Conservation (phyloP, 1,284 basidiomycete species). For the Moesziomyces globuligerus region DNA sequence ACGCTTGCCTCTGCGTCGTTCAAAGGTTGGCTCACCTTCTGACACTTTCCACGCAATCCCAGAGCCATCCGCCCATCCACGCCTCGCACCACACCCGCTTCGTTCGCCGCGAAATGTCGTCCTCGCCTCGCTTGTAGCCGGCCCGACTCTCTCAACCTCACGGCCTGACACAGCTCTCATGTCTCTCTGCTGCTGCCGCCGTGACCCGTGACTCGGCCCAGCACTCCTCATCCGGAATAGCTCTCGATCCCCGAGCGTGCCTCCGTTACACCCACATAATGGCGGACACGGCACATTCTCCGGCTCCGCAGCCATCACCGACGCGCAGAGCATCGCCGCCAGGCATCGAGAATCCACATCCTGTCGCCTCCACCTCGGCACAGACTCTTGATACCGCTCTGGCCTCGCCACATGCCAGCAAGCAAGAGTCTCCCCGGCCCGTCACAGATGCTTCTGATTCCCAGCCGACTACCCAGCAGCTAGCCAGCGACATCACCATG, state of each 20-base stretch:
- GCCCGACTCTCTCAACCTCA: no score
- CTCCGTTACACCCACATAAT: background rate
- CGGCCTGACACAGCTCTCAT: conserved; percentile 4
- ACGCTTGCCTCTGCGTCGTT: no score
- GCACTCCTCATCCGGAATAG: background rate
- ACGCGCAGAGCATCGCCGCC: conserved; percentile 31
- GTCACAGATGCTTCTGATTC: background rate
- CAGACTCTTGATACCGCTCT: conserved; percentile 38
- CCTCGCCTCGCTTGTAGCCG: no score
- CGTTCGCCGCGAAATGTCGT: no score
- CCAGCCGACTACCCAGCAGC: background rate
- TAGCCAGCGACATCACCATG: no score
- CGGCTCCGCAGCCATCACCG: conserved; percentile 17
- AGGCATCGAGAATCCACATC: conserved; percentile 43
- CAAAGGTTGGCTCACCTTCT: no score
- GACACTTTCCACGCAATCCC: no score
- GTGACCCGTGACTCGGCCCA: conserved; percentile 13
- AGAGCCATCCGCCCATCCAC: no score
- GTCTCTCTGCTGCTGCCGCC: conserved; percentile 6
- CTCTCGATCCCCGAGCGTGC: conserved; percentile 3
- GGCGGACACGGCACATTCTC: conserved; percentile 20
- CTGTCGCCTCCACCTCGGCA: conserved; percentile 51
- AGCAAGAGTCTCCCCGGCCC: background rate
- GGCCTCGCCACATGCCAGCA: background rate
- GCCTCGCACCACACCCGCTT: no score